Evolutionary conservation across 2,329 filamentous ascomycete species (phyloP).

Genomic region (Ophidiomyces ophidiicola): DNA sequence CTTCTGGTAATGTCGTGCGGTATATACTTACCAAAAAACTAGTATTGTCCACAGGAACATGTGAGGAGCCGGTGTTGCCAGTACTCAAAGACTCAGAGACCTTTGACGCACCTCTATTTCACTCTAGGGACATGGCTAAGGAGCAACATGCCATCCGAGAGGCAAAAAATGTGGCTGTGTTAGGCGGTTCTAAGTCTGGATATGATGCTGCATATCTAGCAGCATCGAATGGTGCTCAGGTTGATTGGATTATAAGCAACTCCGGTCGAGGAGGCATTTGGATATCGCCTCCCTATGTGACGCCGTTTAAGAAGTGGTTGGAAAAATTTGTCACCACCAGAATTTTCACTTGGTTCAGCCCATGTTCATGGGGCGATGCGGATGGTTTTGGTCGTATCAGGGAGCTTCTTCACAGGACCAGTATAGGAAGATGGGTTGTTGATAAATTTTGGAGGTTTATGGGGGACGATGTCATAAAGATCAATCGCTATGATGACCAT

Average conservation of each 20-base stretch:
- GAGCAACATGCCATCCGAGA: constrained; percentile 25
- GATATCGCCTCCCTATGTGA: constrained; percentile 50
- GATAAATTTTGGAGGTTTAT: constrained; percentile 43
- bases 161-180: constrained; percentile 38
- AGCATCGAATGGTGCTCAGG: constrained; percentile 39
- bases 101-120: constrained; percentile 46
- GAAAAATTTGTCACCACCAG: constrained; percentile 57
- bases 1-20: constrained; percentile 14
- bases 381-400: constrained; percentile 41
- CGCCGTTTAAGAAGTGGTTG: constrained; percentile 54
- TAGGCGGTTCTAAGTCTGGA: constrained; percentile 49
- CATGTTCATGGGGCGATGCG: constrained; percentile 57
- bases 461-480: constrained; percentile 37
- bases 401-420: constrained; percentile 37
- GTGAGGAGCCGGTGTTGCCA: constrained; percentile 46
- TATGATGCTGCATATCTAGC: constrained; percentile 49
- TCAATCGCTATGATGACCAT: constrained; percentile 37
- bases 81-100: constrained; percentile 37
- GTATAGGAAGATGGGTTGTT: constrained; percentile 36
- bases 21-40: constrained; percentile 37
- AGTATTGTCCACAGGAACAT: constrained; percentile 50
- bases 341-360: constrained; percentile 60
- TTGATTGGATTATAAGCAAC: constrained; percentile 48
- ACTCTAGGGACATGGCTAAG: constrained; percentile 42
- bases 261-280: constrained; percentile 48